Base-by-base conservation (phyloP, 2,329 filamentous ascomycete species). In the Diaporthe vexans region DNA sequence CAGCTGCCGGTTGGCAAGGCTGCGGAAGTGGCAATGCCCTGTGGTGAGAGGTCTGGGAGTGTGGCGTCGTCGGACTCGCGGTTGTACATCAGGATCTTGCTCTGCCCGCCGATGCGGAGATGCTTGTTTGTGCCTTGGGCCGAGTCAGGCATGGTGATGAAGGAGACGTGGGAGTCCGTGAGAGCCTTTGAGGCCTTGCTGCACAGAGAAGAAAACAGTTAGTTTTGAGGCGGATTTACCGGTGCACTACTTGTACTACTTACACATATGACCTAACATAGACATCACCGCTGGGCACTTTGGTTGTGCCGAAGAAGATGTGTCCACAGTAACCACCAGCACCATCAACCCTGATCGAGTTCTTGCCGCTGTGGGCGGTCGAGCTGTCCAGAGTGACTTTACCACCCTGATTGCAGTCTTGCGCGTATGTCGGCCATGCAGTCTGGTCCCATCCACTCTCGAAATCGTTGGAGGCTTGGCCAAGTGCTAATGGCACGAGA, bases 121-220 rank as follows among this genome's bases (percentile, higher is more conserved):
- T 91, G 89, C 82, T 91, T 91, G 71, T 87, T 87, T 58, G 81
- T 80, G 74, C 87, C 88, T 75, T 89, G 88, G 2, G 88, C 84
- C 0, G 88, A 83, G 82, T 91, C 90, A 3, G 89, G 87, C 89
- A 91, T 91, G 26, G 89, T 91, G 82, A 91, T 91, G 84, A 91
- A 91, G 61, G 88, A 86, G 76, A 91, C 88, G 82, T 92, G 90
- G 26, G 87, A 85, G 81, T 86, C 85, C 9, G 88, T 90, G n/a
- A 92, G 82, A 72, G 90, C 86, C 77, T 87, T 90, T 67, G 86
- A 84, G 2, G 88, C 85, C 82, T 90, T 90, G 67, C 89, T 91
- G 67, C 9, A 79, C 73, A 57, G 70, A 24, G 63, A n/a, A 51
- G 6, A 35, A 29, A n/a, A 13, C 37, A 13, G 29, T 43, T 1